phyloP scores from a whole-genome alignment of 1,284 basidiomycete genomes.

The Sanghuangporus weigelae region DNA sequence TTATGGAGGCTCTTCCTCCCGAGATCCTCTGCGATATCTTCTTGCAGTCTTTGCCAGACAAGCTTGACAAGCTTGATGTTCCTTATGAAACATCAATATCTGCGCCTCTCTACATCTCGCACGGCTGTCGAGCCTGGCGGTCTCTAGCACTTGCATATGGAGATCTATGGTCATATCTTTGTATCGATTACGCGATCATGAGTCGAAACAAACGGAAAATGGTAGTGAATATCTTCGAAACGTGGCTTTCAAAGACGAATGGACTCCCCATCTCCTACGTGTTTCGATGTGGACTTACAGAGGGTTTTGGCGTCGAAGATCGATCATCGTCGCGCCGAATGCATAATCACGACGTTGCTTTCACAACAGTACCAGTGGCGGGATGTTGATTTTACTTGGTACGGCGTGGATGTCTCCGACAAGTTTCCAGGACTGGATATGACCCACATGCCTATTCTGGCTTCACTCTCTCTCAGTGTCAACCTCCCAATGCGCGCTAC shows the following conservation, averaged over 20 bases:
- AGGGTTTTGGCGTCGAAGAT: background rate
- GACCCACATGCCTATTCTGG: background rate
- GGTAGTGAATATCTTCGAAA: background rate
- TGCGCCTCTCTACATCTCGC: background rate
- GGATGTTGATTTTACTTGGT: background rate
- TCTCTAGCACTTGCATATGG: background rate
- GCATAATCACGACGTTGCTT: background rate
- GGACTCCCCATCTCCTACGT: background rate
- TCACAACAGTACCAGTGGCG: background rate
- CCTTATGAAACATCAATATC: background rate
- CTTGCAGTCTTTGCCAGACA: background rate
- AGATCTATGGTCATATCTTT: background rate
- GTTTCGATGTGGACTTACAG: background rate
- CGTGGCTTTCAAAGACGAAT: background rate
- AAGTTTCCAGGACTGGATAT: background rate
- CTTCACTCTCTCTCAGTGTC: background rate
- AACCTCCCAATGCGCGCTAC: background rate
- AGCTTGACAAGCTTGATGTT: background rate
- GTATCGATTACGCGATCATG: background rate
- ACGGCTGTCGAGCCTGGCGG: background rate
- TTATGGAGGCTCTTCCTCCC: background rate
- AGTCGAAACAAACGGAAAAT: background rate
- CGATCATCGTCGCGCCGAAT: background rate
- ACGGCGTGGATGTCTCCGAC: background rate
- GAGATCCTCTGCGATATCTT: background rate